Evolutionary conservation across 768 basidiomycete genomes (phyloP), one percentile per base, ranked within the genome.

Genomic region (Mycena latifolia): DNA sequence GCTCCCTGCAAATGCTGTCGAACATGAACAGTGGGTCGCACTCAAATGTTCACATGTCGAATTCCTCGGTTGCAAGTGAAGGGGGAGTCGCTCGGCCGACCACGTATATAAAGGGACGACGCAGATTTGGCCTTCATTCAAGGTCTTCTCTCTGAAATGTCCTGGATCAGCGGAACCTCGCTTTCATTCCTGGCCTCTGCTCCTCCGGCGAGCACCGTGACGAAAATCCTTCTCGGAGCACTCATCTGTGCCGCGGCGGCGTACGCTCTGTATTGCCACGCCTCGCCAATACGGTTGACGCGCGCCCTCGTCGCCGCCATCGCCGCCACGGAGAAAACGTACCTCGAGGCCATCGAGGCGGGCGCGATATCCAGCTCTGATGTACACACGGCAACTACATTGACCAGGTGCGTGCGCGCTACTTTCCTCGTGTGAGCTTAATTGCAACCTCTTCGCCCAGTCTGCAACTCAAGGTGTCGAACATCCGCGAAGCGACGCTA

Each of bases 401-500:
- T 51, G 17, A 9, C 22, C 28, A 39, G 20, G 52, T 39, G 3
- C 14, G 22, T 39, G n/a, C n/a, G 4, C 12, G 14, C 5, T 28
- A 25, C 20, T n/a, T 12, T 12, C 46, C 5, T 9, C 46, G 11
- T 24, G 24, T 25, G 9, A 12, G 2, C n/a, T 47, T 27, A 33
- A 3, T 47, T 8, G 11, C 11, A 14, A 24, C 24, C 7, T 10
- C 24, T 27, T 27, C 12, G 2, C 31, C 12, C 10, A 58, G 57
- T 8, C 33, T 58, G 5, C 57, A 48, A 29, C 11, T 33, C 24
- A 20, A 48, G 12, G 57, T 58, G 1, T 58, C 57, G 5, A 37
- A 18, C 24, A 48, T 58, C 24, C 46, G 17, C 57, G 31, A 58
- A 24, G 15, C 46, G 11, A 48, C 10, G 15, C 57, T 58, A 24